Evolutionary conservation across 768 basidiomycete genomes (phyloP).

Genomic region (Chlorophyllum brunneum): DNA sequence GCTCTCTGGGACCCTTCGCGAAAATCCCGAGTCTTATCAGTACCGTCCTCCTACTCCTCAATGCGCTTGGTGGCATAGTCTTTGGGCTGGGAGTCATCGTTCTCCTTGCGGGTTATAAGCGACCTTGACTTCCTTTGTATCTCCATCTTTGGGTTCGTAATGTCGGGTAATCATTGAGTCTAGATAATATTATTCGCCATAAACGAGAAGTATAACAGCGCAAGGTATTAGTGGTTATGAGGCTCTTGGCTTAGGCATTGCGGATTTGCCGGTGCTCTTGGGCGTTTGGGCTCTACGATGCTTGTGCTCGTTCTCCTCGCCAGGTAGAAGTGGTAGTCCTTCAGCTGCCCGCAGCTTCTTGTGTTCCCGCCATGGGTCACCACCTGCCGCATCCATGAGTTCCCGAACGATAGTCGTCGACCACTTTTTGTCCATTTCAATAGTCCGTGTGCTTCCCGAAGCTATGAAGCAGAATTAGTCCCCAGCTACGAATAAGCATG

Average conservation of each 20-base stretch:
- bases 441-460: slow-evolving; percentile 35
- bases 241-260: neutral
- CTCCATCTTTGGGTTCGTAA: neutral
- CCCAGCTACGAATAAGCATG: neutral
- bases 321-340: slow-evolving; percentile 47
- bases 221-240: neutral
- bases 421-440: slow-evolving; percentile 65
- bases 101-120: slow-evolving; percentile 42
- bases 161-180: slow-evolving; percentile 2
- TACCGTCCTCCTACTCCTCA: slow-evolving; percentile 62
- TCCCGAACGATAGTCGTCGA: slow-evolving; percentile 66
- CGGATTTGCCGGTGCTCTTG: too few relatives aligned
- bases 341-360: slow-evolving; percentile 41
- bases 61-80: slow-evolving; percentile 66
- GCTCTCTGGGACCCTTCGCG: slow-evolving; percentile 63
- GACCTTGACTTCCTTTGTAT: neutral
- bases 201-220: neutral
- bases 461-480: neutral
- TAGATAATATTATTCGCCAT: slow-evolving; percentile 7
- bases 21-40: slow-evolving; percentile 61
- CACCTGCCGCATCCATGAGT: slow-evolving; percentile 66
- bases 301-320: slow-evolving; percentile 30
- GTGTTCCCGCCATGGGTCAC: slow-evolving; percentile 54
- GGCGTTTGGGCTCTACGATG: neutral
- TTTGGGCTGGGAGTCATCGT: slow-evolving; percentile 71